These are phyloP conservation scores for Lachancea quebecensis DNA, from an alignment of 805 yeast genomes.

Conservation along the genomic window DNA sequence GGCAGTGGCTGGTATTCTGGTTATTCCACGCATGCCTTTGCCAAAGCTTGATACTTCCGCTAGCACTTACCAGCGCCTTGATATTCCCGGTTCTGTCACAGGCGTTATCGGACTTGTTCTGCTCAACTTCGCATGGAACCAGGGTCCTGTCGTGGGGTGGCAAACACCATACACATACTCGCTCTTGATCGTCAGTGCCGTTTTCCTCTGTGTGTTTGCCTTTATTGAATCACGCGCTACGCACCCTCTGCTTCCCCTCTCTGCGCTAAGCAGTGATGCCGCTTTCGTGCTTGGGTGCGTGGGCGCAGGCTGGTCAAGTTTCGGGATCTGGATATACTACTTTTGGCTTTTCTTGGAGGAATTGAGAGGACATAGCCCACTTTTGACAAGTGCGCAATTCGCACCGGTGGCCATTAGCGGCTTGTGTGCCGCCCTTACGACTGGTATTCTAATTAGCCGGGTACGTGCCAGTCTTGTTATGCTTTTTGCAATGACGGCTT, in stretches of 20 bases:
- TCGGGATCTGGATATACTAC: slow-evolving; percentile 60
- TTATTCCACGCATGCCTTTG: slow-evolving; percentile 32
- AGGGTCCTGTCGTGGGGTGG: slow-evolving; percentile 65
- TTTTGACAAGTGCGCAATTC: slow-evolving; percentile 38
- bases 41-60: slow-evolving; percentile 7
- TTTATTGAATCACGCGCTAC: slow-evolving; percentile 38
- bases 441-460: slow-evolving; percentile 37
- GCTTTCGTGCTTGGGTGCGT: slow-evolving; percentile 42
- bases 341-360: slow-evolving; percentile 40
- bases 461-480: slow-evolving; percentile 41
- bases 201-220: slow-evolving; percentile 36
- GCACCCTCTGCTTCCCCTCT: slow-evolving; percentile 45
- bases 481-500: slow-evolving; percentile 40
- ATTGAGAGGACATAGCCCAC: slow-evolving; percentile 37
- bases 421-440: slow-evolving; percentile 41
- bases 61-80: slow-evolving; percentile 21
- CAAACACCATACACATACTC: slow-evolving; percentile 42
- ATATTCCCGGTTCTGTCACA: slow-evolving; percentile 39
- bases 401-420: slow-evolving; percentile 44
- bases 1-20: slow-evolving; percentile 30
- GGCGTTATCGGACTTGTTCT: slow-evolving; percentile 52
- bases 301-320: slow-evolving; percentile 58
- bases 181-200: slow-evolving; percentile 41
- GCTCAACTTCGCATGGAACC: slow-evolving; percentile 58
- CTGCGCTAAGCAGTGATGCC: slow-evolving; percentile 37